Conservation (phyloP, 2,329 filamentous ascomycete species). For the Phaeophleospora eucalypticola region DNA sequence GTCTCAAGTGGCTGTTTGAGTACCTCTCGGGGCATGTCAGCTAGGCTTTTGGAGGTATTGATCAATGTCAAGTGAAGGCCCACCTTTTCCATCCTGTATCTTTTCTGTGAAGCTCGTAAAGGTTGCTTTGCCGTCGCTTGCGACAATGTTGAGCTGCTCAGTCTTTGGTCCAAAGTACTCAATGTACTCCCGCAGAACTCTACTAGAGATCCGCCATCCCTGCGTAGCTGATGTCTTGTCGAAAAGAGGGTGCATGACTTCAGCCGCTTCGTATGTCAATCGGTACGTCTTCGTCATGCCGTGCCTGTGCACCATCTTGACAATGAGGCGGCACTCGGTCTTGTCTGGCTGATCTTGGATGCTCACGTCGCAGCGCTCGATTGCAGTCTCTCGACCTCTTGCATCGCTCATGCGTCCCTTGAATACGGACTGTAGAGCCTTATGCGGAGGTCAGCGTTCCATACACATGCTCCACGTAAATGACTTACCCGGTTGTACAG, state of each 20-base stretch:
- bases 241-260: slow-evolving; percentile 75
- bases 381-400: slow-evolving; percentile 63
- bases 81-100: slow-evolving; percentile 62
- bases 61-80: slow-evolving; percentile 4
- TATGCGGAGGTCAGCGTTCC: neutral
- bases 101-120: slow-evolving; percentile 82
- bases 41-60: slow-evolving; percentile 11
- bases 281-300: slow-evolving; percentile 74
- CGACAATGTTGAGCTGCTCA: slow-evolving; percentile 74
- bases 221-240: slow-evolving; percentile 62
- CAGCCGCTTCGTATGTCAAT: slow-evolving; percentile 67
- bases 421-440: slow-evolving; percentile 65
- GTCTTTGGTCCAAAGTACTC: slow-evolving; percentile 78
- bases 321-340: slow-evolving; percentile 66
- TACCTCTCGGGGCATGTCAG: slow-evolving; percentile 62
- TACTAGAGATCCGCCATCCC: slow-evolving; percentile 68
- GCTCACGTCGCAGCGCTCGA: slow-evolving; percentile 70
- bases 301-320: slow-evolving; percentile 70
- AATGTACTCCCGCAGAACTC: slow-evolving; percentile 68
- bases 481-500: slow-evolving; percentile 64
- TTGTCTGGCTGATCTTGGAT: slow-evolving; percentile 67
- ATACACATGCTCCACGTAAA: neutral
- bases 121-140: slow-evolving; percentile 63
- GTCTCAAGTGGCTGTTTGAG: slow-evolving; percentile 77
- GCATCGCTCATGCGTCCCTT: slow-evolving; percentile 62